Base-by-base conservation (phyloP, 108 stramenopile species). In the Nitzschia putrida region DNA sequence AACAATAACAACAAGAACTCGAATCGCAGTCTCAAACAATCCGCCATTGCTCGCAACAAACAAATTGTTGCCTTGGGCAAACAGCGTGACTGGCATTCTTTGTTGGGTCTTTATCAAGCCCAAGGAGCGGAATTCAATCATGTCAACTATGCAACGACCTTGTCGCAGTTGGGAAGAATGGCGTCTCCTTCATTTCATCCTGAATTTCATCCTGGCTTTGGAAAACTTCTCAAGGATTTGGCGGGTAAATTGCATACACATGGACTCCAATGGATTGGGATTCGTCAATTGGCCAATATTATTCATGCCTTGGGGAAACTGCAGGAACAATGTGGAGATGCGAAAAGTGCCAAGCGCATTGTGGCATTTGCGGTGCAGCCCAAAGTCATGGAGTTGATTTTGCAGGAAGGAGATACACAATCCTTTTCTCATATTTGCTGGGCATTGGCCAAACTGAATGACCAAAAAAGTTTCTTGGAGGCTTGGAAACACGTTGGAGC, bases 241-340 rank as follows among this genome's bases (percentile, higher is more conserved):
- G 16, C 52, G 7, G 25, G 16, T 0, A n/a, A 63, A 12, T 13
- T 72, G 7, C 43, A 54, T 24, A 20, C 25, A 4, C 16, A 40
- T n/a, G 42, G 39, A 10, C 6, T 52, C 37, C 22, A 55, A 23
- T 56, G 55, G 54, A 68, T 57, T 34, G 29, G 29, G 68, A 23
- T 44, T 13, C 68, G 68, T 25, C 18, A 23, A 42, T 26, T 44
- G 22, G 68, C 51, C 11, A 61, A 52, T 40, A 53, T 63, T 21
- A 22, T 72, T 7, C 71, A 72, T 72, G 61, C 52, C n/a, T 41
- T 72, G 29, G 53, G 59, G 0, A 72, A 72, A 55, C 39, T 61
- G 61, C 16, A 43, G 6, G 18, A 63, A 7, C 26, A 39, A 59
- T 59, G 29, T 34, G 29, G 29, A 34, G 29, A 34, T 34, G 29